phyloP scores from a whole-genome alignment of 1,284 basidiomycete genomes.

The Fistulinella cinereoalba region DNA sequence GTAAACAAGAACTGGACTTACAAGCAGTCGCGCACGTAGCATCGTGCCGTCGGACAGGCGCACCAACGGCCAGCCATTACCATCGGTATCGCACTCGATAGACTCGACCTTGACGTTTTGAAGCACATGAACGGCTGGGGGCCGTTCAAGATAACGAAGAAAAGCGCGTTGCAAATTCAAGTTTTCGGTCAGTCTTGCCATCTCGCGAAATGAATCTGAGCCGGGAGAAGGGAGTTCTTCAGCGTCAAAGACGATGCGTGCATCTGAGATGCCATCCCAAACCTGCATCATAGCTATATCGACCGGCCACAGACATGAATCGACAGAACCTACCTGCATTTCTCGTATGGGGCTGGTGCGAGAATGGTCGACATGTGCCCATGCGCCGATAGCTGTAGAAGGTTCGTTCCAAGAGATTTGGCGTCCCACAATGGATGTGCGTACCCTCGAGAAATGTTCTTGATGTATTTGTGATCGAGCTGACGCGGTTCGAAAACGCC shows the following conservation, averaged over 20 bases:
- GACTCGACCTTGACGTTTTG: slow-evolving; percentile 69
- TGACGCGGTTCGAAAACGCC: slow-evolving; percentile 84
- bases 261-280: slow-evolving; percentile 85
- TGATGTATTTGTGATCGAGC: slow-evolving; percentile 86
- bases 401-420: not conserved
- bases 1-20: slow-evolving; percentile 36
- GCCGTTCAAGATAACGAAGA: slow-evolving; percentile 51
- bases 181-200: slow-evolving; percentile 87
- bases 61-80: slow-evolving; percentile 66
- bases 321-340: slow-evolving; percentile 64
- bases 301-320: not conserved
- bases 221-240: slow-evolving; percentile 40
- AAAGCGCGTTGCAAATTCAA: slow-evolving; percentile 86
- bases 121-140: slow-evolving; percentile 50
- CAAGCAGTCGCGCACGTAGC: slow-evolving; percentile 70
- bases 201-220: slow-evolving; percentile 36
- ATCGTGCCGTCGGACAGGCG: slow-evolving; percentile 60
- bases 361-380: slow-evolving; percentile 71
- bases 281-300: slow-evolving; percentile 47
- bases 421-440: slow-evolving; percentile 10
- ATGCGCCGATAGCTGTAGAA: slow-evolving; percentile 72
- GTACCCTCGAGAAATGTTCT: slow-evolving; percentile 72
- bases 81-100: slow-evolving; percentile 51
- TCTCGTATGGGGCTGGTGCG: slow-evolving; percentile 76
- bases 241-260: slow-evolving; percentile 71